A percentile compares a stretch with the other conserved stretches of the same genome.
Conservation (phyloP, 139 green algal species). For the Auxenochlorella pyrenoidosa region DNA sequence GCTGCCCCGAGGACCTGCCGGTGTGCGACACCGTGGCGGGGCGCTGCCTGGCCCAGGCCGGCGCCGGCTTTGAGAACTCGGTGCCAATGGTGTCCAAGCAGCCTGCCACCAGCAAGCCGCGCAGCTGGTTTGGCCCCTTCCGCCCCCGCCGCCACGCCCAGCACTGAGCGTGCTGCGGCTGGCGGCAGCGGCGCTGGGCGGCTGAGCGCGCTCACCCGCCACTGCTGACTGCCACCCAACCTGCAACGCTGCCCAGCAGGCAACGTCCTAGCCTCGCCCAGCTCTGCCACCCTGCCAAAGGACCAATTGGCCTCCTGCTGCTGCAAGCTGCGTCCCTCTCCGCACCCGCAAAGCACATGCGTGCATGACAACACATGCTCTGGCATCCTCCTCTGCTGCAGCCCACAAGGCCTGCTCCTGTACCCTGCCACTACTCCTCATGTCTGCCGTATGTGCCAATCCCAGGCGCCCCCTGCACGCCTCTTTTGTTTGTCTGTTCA, state of each 20-base stretch:
- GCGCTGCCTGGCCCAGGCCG: conserved; percentile 40
- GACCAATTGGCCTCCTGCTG: neutral
- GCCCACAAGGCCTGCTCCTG: neutral
- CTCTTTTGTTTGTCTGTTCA: neutral
- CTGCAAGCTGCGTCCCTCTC: neutral
- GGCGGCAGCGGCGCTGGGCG: too few species aligned
- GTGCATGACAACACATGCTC: neutral
- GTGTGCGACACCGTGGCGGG: conserved; percentile 86
- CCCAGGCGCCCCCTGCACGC: neutral
- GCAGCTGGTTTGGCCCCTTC: conserved; percentile 26
- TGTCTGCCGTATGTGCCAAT: neutral
- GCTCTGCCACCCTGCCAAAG: too few species aligned
- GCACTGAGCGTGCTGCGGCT: neutral
- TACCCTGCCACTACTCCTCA: neutral
- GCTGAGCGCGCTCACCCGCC: too few species aligned
- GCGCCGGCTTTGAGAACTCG: conserved; percentile 25
- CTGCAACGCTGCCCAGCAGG: too few species aligned
- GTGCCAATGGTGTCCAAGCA: conserved; percentile 28
- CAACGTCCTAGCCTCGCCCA: too few species aligned
- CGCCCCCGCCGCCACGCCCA: neutral
- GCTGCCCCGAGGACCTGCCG: conserved; percentile 90
- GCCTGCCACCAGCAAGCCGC: neutral
- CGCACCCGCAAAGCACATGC: neutral
- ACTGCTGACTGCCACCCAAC: too few species aligned
- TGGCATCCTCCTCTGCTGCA: neutral